Conservation (phyloP, 495 filamentous ascomycete genomes). For the Penicillium verhagenii region DNA sequence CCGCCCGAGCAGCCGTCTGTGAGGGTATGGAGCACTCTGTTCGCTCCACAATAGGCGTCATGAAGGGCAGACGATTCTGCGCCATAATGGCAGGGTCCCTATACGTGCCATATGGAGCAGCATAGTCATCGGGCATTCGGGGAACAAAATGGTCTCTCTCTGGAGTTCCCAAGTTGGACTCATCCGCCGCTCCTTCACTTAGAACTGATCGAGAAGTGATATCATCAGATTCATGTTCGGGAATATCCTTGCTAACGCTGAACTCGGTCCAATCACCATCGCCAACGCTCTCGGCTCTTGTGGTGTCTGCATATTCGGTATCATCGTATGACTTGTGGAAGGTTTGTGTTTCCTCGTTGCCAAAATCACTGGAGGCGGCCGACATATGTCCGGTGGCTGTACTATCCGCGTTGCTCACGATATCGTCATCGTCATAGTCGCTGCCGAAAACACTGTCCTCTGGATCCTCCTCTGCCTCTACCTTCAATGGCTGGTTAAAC, state of each 20-base stretch:
- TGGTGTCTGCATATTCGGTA: slow-evolving; percentile 47
- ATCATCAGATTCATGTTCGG: slow-evolving; percentile 37
- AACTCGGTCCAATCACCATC: slow-evolving; percentile 85
- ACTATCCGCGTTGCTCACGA: slow-evolving; percentile 78
- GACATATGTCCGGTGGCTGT: slow-evolving; percentile 71
- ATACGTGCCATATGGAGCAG: slow-evolving; percentile 70
- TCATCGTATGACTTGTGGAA: slow-evolving; percentile 43
- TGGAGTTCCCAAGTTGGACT: slow-evolving; percentile 22
- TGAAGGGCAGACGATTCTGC: slow-evolving; percentile 89
- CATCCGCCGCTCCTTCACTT: slow-evolving; percentile 17
- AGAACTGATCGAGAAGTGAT: slow-evolving; percentile 32
- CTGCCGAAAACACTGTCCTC: slow-evolving; percentile 49
- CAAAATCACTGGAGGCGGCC: slow-evolving; percentile 61
- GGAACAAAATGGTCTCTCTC: slow-evolving; percentile 55
- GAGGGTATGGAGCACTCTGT: slow-evolving; percentile 77
- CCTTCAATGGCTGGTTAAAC: slow-evolving; percentile 86
- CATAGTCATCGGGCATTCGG: slow-evolving; percentile 82
- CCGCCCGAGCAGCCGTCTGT: slow-evolving; percentile 54
- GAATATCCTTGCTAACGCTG: slow-evolving; percentile 69
- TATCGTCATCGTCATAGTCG: slow-evolving; percentile 69
- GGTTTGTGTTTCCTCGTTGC: slow-evolving; percentile 56
- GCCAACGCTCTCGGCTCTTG: slow-evolving; percentile 53
- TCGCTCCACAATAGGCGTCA: slow-evolving; percentile 96
- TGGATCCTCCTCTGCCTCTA: slow-evolving; percentile 41
- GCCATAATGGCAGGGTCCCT: slow-evolving; percentile 71